Base-by-base conservation (phyloP, 176 grass and related monocot species). In the Oryza longistaminata region DNA sequence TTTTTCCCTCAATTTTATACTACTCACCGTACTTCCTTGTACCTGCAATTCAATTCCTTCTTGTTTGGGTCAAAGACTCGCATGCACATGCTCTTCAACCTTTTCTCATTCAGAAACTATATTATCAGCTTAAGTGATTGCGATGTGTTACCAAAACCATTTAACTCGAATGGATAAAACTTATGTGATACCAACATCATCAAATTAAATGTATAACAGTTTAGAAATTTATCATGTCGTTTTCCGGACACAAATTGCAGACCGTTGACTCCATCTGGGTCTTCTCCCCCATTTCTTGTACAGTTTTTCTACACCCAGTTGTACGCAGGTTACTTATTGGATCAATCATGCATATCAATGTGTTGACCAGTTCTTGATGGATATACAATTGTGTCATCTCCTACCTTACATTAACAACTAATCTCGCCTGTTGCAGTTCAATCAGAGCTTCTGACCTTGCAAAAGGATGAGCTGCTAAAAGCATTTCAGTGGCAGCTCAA, bases 321-420 rank as follows among this genome's bases (percentile, higher is more conserved):
- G 77, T 64, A 70, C 3, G 33, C 64, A 71, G 44, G 12, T 35
- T 76, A 26, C 53, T 66, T 77, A 52, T 64, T 77, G 43, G 83
- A 72, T 26, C 66, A 82, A 81, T 19, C 34, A 21, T 87, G 21
- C 58, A 22, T 69, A 62, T 7, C 39, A 29, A 37, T 37, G 70
- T 61, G 46, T 79, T 87, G 88, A 90, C 88, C 84, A 33, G 6
- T 90, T 87, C 88, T 68, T 3, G 24, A 79, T 79, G 40, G 13
- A 79, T 79, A 83, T 33, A 61, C 48, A 82, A 70, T 21, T 62
- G 37, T 50, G n/a, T 39, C 26, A 25, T n/a, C 53, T 31, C 22
- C 45, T 58, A 58, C 70, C 61, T 43, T 81, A 80, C 77, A 75
- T 64, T 11, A 72, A 31, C 66, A 78, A 78, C 24, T 65, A 65